Base-by-base conservation (phyloP, 306 rosid species). In the Castanospermum australe region DNA sequence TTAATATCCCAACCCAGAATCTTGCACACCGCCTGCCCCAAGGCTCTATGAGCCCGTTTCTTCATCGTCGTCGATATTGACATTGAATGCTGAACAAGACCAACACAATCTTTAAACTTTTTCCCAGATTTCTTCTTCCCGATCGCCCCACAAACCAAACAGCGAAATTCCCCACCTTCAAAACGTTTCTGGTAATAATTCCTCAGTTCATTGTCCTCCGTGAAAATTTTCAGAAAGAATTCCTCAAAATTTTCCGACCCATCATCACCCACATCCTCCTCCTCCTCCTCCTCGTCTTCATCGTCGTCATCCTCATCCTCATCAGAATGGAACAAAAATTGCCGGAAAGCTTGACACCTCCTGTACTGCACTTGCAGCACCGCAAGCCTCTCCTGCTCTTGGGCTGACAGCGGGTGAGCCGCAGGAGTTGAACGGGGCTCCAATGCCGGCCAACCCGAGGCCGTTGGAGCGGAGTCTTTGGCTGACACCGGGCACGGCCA, bases 1-100 rank as follows among this genome's bases (percentile, higher is more conserved):
- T 83, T 69, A 9, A 85, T 30, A 84, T 94, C 97, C 97, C 94
- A 94, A 32, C 94, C 97, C 38, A 94, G 48, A 85, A 92, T 89
- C 83, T 74, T 86, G 64, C 94, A 92, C 51, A 93, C 63, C 1
- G 82, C 91, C 41, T 60, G 74, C 4, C 89, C 98, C 62, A 91
- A 88, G 59, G 88, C 92, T 76, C 86, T 67, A 8, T 94, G 98
- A 33, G 87, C 92, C 52, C 32, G 38, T 68, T 60, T 90, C 65
- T 81, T 89, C 67, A 14, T 38, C 0, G 88, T 81, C 71, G 80
- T 86, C 8, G 80, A 39, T 39, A 89, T 75, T 0, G 87, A 32
- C 67, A 69, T 75, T 0, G 92, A 79, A 81, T 92, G 98, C 20
- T 89, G 96, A 78, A 86, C 83, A 75, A 94, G 91, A 32, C 83